Evolutionary conservation across 1,284 basidiomycete genomes (phyloP).

Genomic region (Gomphus sp.): DNA sequence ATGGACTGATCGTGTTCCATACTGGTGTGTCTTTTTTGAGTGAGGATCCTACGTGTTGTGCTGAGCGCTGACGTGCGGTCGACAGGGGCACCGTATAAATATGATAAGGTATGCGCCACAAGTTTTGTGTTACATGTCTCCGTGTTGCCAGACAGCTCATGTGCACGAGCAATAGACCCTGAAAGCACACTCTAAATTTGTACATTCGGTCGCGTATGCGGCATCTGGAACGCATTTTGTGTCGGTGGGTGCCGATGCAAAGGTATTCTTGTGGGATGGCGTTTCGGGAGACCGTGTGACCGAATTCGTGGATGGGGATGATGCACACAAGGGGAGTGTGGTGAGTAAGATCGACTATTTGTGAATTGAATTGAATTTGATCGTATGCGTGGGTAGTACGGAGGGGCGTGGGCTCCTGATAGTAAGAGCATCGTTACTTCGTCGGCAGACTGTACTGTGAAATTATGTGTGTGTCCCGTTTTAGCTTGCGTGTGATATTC

Average conservation of each 20-base stretch:
- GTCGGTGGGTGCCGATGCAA: constrained; percentile 87
- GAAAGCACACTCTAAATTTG: constrained; percentile 87
- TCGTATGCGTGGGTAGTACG: constrained; percentile 44
- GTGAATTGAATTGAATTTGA: not conserved
- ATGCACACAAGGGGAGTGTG: constrained; percentile 66
- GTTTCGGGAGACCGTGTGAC: constrained; percentile 74
- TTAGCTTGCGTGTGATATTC: not conserved
- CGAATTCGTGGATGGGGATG: constrained; percentile 44
- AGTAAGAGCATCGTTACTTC: constrained; percentile 71
- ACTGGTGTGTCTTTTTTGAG: constrained; percentile 36
- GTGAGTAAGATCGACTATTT: constrained; percentile 35
- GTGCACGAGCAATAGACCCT: constrained; percentile 44
- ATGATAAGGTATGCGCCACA: constrained; percentile 51
- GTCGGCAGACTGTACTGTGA: constrained; percentile 83
- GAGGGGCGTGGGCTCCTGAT: constrained; percentile 69
- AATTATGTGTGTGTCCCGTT: constrained; percentile 56
- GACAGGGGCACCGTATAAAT: constrained; percentile 84
- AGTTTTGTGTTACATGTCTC: not conserved
- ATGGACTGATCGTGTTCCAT: constrained; percentile 74
- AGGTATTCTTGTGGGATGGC: constrained; percentile 89
- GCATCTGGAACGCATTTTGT: constrained; percentile 78
- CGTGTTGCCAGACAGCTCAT: too few relatives aligned
- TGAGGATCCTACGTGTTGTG: too few relatives aligned
- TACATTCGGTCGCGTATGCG: constrained; percentile 85
- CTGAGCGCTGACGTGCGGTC: not conserved